phyloP scores from a whole-genome alignment of 2,329 filamentous ascomycete genomes.

The Aspergillus piperis region DNA sequence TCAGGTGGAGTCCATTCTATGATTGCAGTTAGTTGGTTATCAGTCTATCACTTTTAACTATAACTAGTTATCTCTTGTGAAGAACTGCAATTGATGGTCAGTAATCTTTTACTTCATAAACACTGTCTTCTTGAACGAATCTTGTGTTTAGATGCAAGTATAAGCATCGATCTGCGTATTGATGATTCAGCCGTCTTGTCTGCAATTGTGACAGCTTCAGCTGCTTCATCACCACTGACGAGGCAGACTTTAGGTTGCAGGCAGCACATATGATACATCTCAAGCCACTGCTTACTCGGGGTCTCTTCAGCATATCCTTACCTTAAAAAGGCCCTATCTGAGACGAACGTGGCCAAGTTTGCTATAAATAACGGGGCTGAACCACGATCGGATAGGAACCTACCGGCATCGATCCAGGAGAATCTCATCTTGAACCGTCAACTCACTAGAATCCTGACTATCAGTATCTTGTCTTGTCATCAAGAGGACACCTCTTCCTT shows the following conservation, averaged over 20 bases:
- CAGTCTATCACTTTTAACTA: too few relatives aligned
- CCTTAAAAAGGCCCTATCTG: background rate
- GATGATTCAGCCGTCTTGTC: background rate
- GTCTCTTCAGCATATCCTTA: background rate
- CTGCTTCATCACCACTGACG: background rate
- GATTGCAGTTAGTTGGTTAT: background rate
- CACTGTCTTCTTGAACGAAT: too few relatives aligned
- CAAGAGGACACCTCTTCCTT: background rate
- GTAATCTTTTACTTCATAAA: too few relatives aligned
- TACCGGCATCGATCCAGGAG: background rate
- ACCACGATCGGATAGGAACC: conserved; percentile 3
- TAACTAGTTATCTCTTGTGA: background rate
- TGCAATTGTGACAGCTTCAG: background rate
- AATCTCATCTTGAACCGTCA: background rate
- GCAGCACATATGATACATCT: background rate
- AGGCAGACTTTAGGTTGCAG: background rate
- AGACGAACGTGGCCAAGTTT: conserved; percentile 3
- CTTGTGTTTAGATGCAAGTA: too few relatives aligned
- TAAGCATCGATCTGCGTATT: too few relatives aligned
- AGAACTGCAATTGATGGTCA: too few relatives aligned
- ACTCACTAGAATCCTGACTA: background rate
- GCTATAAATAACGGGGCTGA: conserved; percentile 7
- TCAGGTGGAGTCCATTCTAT: conserved; percentile 17
- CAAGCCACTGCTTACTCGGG: background rate
- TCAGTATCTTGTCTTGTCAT: background rate